These are phyloP conservation scores for Athelia psychrophila DNA, from an alignment of 1,284 basidiomycete species.

Conservation along the genomic window DNA sequence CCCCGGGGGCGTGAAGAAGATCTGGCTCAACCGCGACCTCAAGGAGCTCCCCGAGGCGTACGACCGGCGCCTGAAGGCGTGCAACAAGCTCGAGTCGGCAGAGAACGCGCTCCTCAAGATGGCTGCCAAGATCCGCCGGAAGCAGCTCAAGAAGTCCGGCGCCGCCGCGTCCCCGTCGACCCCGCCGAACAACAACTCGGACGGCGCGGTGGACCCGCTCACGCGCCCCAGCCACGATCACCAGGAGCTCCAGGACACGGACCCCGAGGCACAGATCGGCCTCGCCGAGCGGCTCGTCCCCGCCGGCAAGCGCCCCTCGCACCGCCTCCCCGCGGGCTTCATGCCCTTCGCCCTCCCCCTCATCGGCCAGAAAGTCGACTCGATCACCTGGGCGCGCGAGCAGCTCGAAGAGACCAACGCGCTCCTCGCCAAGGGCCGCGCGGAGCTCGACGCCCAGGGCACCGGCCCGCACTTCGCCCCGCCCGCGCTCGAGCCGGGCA, in stretches of 20 bases:
- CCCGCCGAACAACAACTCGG: slow-evolving; percentile 7
- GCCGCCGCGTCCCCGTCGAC: slow-evolving; percentile 25
- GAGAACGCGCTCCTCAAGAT: slow-evolving; percentile 75
- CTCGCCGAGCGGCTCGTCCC: slow-evolving; percentile 64
- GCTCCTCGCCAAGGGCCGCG: slow-evolving; percentile 49
- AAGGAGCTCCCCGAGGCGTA: slow-evolving; percentile 63
- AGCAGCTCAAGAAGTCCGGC: slow-evolving; percentile 40
- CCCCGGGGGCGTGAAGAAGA: slow-evolving; percentile 81
- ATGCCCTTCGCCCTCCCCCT: slow-evolving; percentile 63
- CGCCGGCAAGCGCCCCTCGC: slow-evolving; percentile 71
- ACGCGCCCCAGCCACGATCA: too few species aligned
- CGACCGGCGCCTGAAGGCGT: slow-evolving; percentile 74
- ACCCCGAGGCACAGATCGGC: slow-evolving; percentile 43
- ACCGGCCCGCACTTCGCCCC: not conserved
- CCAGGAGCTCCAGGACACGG: slow-evolving; percentile 16
- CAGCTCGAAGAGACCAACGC: slow-evolving; percentile 58
- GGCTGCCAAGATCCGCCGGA: slow-evolving; percentile 64
- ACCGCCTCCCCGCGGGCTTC: slow-evolving; percentile 62
- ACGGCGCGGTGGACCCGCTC: slow-evolving; percentile 16
- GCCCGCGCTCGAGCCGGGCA: not conserved
- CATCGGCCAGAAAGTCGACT: slow-evolving; percentile 83
- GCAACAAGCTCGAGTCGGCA: slow-evolving; percentile 80
- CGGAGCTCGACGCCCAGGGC: slow-evolving; percentile 20
- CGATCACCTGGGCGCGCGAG: slow-evolving; percentile 85
- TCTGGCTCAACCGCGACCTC: slow-evolving; percentile 83